A percentile compares a stretch with the other conserved stretches of the same genome.
phyloP scores from a whole-genome alignment of 768 basidiomycete genomes.

The Boletales sp. region DNA sequence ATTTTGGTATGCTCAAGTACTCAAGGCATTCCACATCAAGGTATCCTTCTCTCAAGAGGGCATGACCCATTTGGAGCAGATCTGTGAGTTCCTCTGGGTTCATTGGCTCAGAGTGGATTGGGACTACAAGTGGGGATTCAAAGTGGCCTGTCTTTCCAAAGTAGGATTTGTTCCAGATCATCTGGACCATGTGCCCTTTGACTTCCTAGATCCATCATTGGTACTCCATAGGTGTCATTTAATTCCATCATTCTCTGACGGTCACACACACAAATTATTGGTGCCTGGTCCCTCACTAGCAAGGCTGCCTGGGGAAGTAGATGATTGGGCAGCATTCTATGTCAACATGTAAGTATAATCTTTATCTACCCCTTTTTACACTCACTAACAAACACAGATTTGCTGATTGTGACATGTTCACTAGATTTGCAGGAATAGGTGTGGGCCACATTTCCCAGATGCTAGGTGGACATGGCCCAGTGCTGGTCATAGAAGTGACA shows the following conservation, averaged over 20 bases:
- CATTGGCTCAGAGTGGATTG: conserved; percentile 16
- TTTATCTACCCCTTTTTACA: neutral
- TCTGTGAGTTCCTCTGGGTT: conserved; percentile 23
- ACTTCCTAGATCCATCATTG: conserved; percentile 1
- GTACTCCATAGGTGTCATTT: neutral
- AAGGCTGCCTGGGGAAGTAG: neutral
- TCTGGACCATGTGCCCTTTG: neutral
- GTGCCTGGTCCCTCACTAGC: neutral
- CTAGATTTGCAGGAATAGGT: conserved; percentile 1
- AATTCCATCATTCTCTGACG: neutral
- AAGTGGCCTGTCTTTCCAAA: conserved; percentile 8
- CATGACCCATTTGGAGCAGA: neutral
- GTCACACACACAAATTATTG: neutral
- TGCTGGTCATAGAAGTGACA: neutral
- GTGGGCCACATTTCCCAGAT: neutral
- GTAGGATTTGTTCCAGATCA: conserved; percentile 10
- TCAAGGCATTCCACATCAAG: conserved; percentile 12
- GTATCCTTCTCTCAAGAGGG: neutral
- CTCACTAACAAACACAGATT: neutral
- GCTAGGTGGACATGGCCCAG: neutral
- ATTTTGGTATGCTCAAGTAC: conserved; percentile 22
- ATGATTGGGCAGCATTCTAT: conserved; percentile 7
- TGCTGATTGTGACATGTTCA: neutral
- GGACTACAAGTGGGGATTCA: conserved; percentile 4
- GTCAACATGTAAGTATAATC: neutral